Evolutionary conservation across 2,329 filamentous ascomycete genomes (phyloP).

Genomic region (Epichloe coenophiala): DNA sequence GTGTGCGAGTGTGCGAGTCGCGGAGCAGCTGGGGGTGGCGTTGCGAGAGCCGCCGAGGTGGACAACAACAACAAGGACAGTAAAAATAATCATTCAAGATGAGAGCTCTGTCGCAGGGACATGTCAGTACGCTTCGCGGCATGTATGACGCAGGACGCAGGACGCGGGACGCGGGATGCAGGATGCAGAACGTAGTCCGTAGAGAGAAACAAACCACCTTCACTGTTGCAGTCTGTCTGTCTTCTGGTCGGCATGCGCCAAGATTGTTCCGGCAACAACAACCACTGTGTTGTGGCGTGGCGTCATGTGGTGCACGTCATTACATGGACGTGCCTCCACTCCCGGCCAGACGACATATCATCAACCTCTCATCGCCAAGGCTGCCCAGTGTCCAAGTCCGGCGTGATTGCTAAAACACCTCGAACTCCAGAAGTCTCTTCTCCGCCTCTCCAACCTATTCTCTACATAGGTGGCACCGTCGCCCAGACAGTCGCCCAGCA

Average conservation of each 20-base stretch:
- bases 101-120: neutral
- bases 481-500: constrained; percentile 42
- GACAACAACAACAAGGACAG: neutral
- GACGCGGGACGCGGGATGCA: neutral
- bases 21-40: too few species aligned
- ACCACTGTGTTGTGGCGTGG: neutral
- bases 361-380: neutral
- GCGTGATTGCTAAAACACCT: neutral
- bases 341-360: constrained; percentile 4
- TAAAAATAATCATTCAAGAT: neutral
- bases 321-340: constrained; percentile 5
- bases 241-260: neutral
- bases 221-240: neutral
- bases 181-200: neutral
- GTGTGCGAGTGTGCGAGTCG: neutral
- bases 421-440: neutral
- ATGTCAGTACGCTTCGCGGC: neutral
- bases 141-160: neutral
- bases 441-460: constrained; percentile 13
- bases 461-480: neutral
- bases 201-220: neutral
- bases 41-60: too few species aligned
- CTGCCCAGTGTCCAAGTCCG: neutral
- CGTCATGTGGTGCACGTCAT: constrained; percentile 3
- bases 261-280: neutral